Evolutionary conservation across 2,329 filamentous ascomycete species (phyloP), one percentile per base, ranked within the genome.

Genomic region (Cordyceps militaris): DNA sequence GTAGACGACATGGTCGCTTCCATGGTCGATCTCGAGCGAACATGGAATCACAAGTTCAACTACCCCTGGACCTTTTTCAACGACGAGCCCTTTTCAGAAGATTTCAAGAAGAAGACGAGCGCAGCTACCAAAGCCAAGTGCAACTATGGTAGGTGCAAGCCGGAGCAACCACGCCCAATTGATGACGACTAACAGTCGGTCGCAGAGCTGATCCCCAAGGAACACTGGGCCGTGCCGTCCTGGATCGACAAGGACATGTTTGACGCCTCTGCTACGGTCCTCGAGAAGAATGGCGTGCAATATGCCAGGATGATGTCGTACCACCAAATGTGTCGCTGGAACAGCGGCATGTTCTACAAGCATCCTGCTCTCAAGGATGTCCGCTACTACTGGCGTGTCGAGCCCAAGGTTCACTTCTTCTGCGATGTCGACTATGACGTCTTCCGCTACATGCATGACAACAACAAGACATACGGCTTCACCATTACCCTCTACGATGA

Each of bases 61-160:
- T 99, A 99, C 70, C 94, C 94, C 0, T 99, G 94, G 91, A 97
- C 91, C 9, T 99, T 99, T 72, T 95, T 99, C 81, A 99, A 99
- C 74, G 93, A 99, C 68, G 86, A 89, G 54, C 89, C 90, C 16
- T 99, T 99, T 69, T 86, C 88, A 3, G 88, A 94, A 16, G 92
- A 97, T 66, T 99, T 99, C 78, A 97, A 95, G 76, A 78, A 77
- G 66, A 84, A 82, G 72, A 97, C 92, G 0, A 79, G 81, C 61
- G 90, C 86, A 28, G 86, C 83, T 52, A 97, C 93, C 19, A 96
- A 96, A 64, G 94, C 93, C 48, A 86, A 96, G 71, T 89, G 88
- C 67, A 82, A 81, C 71, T 97, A 94, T 70, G 89, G 88, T 92
- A 81, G 55, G 75, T 48, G 14, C 13, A 11, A 40, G 23, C 13